These are phyloP conservation scores for Esteya vermicola DNA, from an alignment of 2,329 filamentous ascomycete genomes.

Conservation along the genomic window DNA sequence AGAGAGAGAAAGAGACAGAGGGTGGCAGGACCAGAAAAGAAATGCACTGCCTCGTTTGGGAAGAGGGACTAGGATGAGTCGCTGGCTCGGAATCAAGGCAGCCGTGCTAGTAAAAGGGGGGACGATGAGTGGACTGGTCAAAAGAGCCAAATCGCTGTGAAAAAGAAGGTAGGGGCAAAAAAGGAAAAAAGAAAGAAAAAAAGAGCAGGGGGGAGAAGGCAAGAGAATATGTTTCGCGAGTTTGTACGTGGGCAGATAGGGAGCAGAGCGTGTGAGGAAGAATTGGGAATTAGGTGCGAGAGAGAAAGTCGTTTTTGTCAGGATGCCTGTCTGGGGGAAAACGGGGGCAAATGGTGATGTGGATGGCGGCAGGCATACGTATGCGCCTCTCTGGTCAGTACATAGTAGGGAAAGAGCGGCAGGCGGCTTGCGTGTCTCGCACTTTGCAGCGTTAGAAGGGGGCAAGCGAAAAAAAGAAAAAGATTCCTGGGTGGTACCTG, in stretches of 20 bases:
- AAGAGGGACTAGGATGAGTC: not conserved
- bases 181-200: not conserved
- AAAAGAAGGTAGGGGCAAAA: not conserved
- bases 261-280: not conserved
- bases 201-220: not conserved
- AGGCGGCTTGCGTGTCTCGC: slow-evolving; percentile 10
- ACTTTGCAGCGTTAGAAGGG: too few relatives aligned
- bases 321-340: not conserved
- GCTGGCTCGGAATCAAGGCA: not conserved
- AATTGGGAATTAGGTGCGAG: not conserved
- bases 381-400: slow-evolving; percentile 9
- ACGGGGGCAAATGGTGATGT: slow-evolving; percentile 3
- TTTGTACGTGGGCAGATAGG: too few relatives aligned
- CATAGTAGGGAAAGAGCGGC: slow-evolving; percentile 9
- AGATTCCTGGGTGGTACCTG: too few relatives aligned
- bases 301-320: not conserved
- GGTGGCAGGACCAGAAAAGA: too few relatives aligned
- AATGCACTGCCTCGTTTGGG: slow-evolving; percentile 2
- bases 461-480: too few relatives aligned
- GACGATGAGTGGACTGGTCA: not conserved
- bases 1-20: not conserved
- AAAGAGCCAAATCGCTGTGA: not conserved
- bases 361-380: slow-evolving; percentile 11
- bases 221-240: too few relatives aligned
- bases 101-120: not conserved